These are phyloP conservation scores for Cnidoscolus chayamansa DNA, from an alignment of 441 rosid species.

Conservation along the genomic window DNA sequence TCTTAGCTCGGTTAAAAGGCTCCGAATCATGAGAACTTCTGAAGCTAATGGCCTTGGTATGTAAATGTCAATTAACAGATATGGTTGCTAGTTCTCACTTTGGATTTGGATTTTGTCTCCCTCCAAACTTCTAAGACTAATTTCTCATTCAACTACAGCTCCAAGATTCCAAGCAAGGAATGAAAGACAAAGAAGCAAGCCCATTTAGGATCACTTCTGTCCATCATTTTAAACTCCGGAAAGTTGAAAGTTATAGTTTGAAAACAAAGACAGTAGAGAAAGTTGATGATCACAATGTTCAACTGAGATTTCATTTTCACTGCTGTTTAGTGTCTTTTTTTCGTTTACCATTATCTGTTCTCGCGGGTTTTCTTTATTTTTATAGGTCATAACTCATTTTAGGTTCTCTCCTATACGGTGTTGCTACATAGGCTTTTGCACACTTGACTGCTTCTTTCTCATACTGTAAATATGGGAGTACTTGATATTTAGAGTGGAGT, in stretches of 20 bases:
- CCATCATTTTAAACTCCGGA: slow-evolving; percentile 18
- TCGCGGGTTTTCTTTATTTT: slow-evolving; percentile 32
- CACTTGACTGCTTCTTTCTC: slow-evolving; percentile 48
- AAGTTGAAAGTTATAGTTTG: slow-evolving; percentile 34
- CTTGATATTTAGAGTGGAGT: slow-evolving; percentile 41
- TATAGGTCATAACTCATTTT: slow-evolving; percentile 37
- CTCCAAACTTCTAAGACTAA: slow-evolving; percentile 12
- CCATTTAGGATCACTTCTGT: slow-evolving; percentile 34
- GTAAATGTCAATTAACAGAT: not conserved
- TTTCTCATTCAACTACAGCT: slow-evolving; percentile 39
- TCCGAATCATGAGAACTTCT: slow-evolving; percentile 74
- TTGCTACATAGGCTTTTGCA: slow-evolving; percentile 35
- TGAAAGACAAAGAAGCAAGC: slow-evolving; percentile 53
- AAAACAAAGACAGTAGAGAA: slow-evolving; percentile 38
- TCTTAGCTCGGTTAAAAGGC: slow-evolving; percentile 67
- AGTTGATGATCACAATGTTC: slow-evolving; percentile 24
- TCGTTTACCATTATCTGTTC: slow-evolving; percentile 24
- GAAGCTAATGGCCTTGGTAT: slow-evolving; percentile 78
- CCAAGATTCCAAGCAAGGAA: slow-evolving; percentile 56
- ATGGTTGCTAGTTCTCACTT: not conserved
- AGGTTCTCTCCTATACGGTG: slow-evolving; percentile 23
- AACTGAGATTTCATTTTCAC: slow-evolving; percentile 22
- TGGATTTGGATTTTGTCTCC: not conserved
- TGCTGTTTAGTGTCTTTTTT: slow-evolving; percentile 20
- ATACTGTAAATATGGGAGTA: slow-evolving; percentile 83